Base-by-base conservation (phyloP, 208 protist genomes). In the Trypanosoma brucei region DNA sequence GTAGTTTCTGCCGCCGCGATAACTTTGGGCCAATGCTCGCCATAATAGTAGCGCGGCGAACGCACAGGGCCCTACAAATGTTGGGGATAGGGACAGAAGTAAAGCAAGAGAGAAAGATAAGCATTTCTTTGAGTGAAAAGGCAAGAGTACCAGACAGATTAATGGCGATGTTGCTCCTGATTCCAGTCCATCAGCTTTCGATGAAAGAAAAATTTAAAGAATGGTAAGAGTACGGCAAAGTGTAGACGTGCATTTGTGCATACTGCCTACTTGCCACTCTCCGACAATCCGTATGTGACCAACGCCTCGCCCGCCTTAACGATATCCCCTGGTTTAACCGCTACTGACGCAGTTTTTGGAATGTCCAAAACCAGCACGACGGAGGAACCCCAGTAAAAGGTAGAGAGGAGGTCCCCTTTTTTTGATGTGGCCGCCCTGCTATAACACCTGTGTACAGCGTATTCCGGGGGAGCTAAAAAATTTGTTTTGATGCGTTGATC, bases 331-430 rank as follows among this genome's bases (percentile, higher is more conserved):
- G 64, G 64, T 3, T 67, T 59, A 7, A 67, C 69, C n/a, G 75
- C 38, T 2, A 85, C 11, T 8, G 55, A 64, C 42, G 70, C 76
- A 33, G 68, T 62, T 30, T 77, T 59, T 6, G 86, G 86, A n/a
- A 93, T 71, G 72, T 95, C 89, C 59, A 88, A 58, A 31, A 95
- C 51, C 31, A 95, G 48, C 5, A 85, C 84, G 5, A 95, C 84
- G n/a, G 89, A 76, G 37, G 89, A 95, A 34, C 89, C 89, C 86
- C 89, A 95, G 50, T 83, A 71, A 68, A 95, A 95, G 33, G 74
- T 80, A 7, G 80, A 83, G 1, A 95, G 68, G 3, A 48, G 54
- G 33, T 59, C 39, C 1, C 86, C 89, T 44, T 65, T 76, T 14
- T 48, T 51, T n/a, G 84, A 11, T 14, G 75, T 22, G 38, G 79